phyloP scores from a whole-genome alignment of 208 protist genomes.

The Crithidia bombi region DNA sequence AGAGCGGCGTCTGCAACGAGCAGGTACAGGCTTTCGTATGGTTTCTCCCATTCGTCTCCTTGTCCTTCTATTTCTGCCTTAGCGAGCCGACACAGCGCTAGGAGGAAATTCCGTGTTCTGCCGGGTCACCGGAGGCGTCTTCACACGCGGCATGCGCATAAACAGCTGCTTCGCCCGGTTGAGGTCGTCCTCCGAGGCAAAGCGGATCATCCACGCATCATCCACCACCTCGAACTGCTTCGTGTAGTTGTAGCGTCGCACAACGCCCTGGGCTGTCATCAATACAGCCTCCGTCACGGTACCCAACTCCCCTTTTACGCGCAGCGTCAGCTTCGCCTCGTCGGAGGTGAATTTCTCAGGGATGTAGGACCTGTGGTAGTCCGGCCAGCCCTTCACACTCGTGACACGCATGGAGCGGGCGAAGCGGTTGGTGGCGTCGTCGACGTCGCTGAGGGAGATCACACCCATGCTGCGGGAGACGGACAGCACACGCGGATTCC shows the following conservation, averaged over 20 bases:
- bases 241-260: constrained; percentile 12
- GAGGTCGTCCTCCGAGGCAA: constrained; percentile 12
- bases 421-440: constrained; percentile 2
- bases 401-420: constrained; percentile 1
- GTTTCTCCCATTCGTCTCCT: not conserved
- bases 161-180: constrained; percentile 8
- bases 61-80: not conserved
- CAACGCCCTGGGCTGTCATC: not conserved
- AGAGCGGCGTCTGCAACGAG: too few species aligned
- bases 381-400: constrained; percentile 13
- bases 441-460: not conserved
- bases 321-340: not conserved
- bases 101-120: constrained; percentile 8
- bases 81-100: constrained; percentile 1
- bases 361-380: constrained; percentile 6
- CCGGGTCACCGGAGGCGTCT: not conserved
- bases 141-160: constrained; percentile 5
- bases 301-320: constrained; percentile 2
- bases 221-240: constrained; percentile 1
- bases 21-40: not conserved
- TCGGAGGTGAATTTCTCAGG: not conserved
- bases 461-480: constrained; percentile 5
- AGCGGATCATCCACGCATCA: constrained; percentile 12
- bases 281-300: constrained; percentile 5
- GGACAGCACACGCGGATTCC: constrained; percentile 3